Base-by-base conservation (phyloP, 768 basidiomycete genomes). In the Hemileccinum impolitum region DNA sequence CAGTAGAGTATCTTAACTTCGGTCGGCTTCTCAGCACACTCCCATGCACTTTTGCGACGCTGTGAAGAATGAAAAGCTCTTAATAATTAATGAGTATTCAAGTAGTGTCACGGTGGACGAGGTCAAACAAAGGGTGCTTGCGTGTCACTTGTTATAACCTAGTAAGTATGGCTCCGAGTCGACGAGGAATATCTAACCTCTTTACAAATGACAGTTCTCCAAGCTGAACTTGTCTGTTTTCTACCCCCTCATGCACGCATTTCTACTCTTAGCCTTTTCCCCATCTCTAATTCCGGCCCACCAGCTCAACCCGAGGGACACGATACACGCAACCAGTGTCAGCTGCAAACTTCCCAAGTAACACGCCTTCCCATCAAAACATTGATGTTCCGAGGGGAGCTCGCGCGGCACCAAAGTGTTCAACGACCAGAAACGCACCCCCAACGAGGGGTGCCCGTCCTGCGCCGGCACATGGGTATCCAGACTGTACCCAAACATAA, bases 401-500 rank as follows among this genome's bases (percentile, higher is more conserved):
- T 51, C 63, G 15, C 61, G 60, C 8, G 43, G 31, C 12, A 19
- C 35, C 13, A 56, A 39, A 19, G 17, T 1, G 14, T 35, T 11
- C 30, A 45, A 19, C 10, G 51, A 50, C 21, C 18, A 39, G 17
- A 11, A 28, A 4, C 47, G 51, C 11, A 32, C 4, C 6, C 3
- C 30, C 4, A 53, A 3, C 0, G 38, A 37, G 26, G 47, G 32
- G n/a, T 5, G 42, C 8, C 36, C 14, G 23, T 48, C 56, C 12
- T 54, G 43, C 4, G 12, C 9, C 1, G 68, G 51, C 5, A 70
- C 79, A 56, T 94, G 88, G 4, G 83, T 74, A 56, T 95, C 93
- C 26, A 93, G 76, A 56, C 90, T 86, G 41, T 72, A 74, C 6
- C 93, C 93, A 58, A 94, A 94, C 38, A 84, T 72, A 44, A 94